Evolutionary conservation across 805 yeast species (phyloP).

Genomic region (Candida sanyiensis): DNA sequence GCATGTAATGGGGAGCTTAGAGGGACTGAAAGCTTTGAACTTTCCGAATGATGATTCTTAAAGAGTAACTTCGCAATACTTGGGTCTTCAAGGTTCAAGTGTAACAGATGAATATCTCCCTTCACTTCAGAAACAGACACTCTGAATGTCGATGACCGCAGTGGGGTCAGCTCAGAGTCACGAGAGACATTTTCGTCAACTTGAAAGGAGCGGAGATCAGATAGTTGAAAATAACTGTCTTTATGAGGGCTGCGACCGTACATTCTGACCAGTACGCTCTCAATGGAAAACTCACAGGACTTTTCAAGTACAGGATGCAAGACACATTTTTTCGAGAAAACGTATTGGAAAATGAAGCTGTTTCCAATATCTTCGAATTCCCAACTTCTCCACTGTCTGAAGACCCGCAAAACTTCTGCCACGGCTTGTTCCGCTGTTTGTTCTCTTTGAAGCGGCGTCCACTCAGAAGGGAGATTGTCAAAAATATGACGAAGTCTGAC

Average conservation of each 20-base stretch:
- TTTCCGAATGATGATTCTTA: not conserved
- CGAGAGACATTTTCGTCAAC: not conserved
- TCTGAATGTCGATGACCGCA: no score
- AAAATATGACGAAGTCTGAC: slow-evolving; percentile 74
- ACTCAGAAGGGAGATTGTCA: slow-evolving; percentile 47
- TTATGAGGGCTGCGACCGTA: not conserved
- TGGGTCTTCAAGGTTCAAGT: not conserved
- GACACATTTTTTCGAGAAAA: slow-evolving; percentile 31
- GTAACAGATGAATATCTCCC: slow-evolving; percentile 2
- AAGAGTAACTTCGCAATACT: not conserved
- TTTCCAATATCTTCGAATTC: slow-evolving; percentile 64
- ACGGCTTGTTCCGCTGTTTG: slow-evolving; percentile 45
- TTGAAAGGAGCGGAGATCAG: not conserved
- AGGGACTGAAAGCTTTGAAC: not conserved
- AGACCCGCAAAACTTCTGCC: slow-evolving; percentile 49
- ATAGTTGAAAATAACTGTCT: not conserved
- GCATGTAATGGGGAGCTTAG: not conserved
- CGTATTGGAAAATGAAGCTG: slow-evolving; percentile 47
- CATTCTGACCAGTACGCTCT: not conserved
- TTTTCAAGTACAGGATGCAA: not conserved
- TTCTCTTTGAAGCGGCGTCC: slow-evolving; percentile 29
- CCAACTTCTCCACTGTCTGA: slow-evolving; percentile 87
- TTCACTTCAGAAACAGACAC: not conserved
- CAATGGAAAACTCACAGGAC: slow-evolving; percentile 1
- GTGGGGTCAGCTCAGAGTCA: not conserved